A percentile compares a stretch with the other conserved stretches of the same genome.
Conservation (phyloP, 2,329 filamentous ascomycete genomes). For the Fusarium siculi region DNA sequence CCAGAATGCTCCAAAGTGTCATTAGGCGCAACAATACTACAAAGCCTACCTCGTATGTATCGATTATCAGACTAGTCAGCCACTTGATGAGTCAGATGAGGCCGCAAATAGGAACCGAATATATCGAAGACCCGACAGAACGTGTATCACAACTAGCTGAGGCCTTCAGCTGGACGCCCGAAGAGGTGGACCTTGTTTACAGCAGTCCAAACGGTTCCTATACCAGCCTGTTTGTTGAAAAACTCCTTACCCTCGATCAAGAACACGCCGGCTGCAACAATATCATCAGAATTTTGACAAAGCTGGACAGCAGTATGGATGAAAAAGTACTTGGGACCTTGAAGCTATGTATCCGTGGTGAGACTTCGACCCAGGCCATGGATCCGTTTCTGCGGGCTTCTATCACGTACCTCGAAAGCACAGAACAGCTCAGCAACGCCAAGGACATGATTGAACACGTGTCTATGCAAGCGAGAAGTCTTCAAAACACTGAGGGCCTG, state of each 20-base stretch:
- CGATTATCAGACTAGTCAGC: slow-evolving; percentile 62
- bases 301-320: slow-evolving; percentile 63
- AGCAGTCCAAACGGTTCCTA: slow-evolving; percentile 47
- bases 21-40: slow-evolving; percentile 59
- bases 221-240: slow-evolving; percentile 69
- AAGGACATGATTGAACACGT: slow-evolving; percentile 57
- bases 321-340: slow-evolving; percentile 64
- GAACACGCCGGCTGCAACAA: slow-evolving; percentile 61
- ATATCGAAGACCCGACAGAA: slow-evolving; percentile 52
- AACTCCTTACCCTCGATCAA: slow-evolving; percentile 71
- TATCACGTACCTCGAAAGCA: slow-evolving; percentile 61
- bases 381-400: slow-evolving; percentile 69
- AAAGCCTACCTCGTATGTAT: slow-evolving; percentile 65
- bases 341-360: slow-evolving; percentile 62
- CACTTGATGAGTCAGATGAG: slow-evolving; percentile 57
- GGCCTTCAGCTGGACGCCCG: slow-evolving; percentile 56
- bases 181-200: slow-evolving; percentile 60
- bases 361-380: slow-evolving; percentile 54
- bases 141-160: slow-evolving; percentile 51
- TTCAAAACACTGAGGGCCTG: slow-evolving; percentile 61
- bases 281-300: slow-evolving; percentile 68
- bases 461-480: slow-evolving; percentile 53
- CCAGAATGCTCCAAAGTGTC: slow-evolving; percentile 63
- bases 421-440: slow-evolving; percentile 49
- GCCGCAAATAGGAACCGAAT: slow-evolving; percentile 48